Base-by-base conservation (phyloP, 1,284 basidiomycete genomes). In the Fistulinella staudtii region DNA sequence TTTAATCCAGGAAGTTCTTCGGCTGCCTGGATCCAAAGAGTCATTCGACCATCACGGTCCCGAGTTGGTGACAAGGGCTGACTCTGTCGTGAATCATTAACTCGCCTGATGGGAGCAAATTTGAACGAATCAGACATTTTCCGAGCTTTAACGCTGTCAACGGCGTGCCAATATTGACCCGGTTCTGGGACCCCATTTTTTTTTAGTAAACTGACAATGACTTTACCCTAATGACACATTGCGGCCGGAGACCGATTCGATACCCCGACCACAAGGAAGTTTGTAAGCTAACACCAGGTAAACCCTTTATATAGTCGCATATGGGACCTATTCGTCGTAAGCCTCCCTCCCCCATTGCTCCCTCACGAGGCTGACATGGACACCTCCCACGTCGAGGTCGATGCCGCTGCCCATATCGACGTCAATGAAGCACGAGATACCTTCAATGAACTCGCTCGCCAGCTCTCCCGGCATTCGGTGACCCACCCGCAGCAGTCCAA, bases 361-460 rank as follows among this genome's bases (percentile, higher is more conserved):
- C 14, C 33, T 14, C 35, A 24, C 41, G 14, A 33, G 2, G 18
- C 20, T 39, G 43, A 24, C 42, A 60, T 51, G 55, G 52, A 37
- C 38, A 57, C 38, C n/a, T 42, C 13, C 56, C 63, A 35, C 36
- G 36, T 52, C 39, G 47, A 61, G 39, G 50, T 60, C 34, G 52
- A 58, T 15, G 40, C 50, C 7, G 24, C 27, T 25, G 37, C 58
- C 11, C 55, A 55, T 28, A 50, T 81, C 36, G 66, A 81, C 59
- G 53, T 80, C 36, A 53, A 57, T 3, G 54, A 63, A 31, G 80
- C 79, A 9, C 74, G 78, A 55, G 60, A 68, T 25, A 69, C 73
- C 27, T 85, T 85, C 61, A 71, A 79, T 51, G 64, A 70, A 21
- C 73, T 83, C 31, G 70, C 71, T 5, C 66, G 69, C 4, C 61